phyloP scores from a whole-genome alignment of 495 filamentous ascomycete genomes.

The Penicillium argentinense region DNA sequence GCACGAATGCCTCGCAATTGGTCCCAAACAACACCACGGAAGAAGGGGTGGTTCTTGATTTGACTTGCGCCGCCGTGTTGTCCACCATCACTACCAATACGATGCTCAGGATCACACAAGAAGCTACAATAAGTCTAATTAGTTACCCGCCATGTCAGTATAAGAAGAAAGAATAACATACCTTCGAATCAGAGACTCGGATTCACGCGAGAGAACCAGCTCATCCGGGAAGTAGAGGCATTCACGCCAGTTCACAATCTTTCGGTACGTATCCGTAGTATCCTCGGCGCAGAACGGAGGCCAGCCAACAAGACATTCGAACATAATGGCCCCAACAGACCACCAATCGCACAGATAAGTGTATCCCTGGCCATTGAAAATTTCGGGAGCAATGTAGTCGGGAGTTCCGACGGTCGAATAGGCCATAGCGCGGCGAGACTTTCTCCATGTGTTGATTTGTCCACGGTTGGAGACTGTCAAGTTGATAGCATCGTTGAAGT shows the following conservation, averaged over 20 bases:
- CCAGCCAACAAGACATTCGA: constrained; percentile 98
- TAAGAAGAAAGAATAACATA: constrained; percentile 33
- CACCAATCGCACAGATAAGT: constrained; percentile 98
- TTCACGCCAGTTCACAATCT: constrained; percentile 98
- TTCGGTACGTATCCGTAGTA: constrained; percentile 94
- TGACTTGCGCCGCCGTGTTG: constrained; percentile 76
- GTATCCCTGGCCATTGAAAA: constrained; percentile 95
- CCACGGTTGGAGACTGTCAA: constrained; percentile 95
- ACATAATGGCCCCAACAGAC: constrained; percentile 99
- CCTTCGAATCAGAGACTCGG: constrained; percentile 85
- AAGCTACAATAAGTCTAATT: constrained; percentile 57
- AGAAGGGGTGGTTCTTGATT: constrained; percentile 92
- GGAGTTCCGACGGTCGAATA: constrained; percentile 98
- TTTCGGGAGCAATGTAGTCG: constrained; percentile 98
- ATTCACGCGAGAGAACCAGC: constrained; percentile 79
- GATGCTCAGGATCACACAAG: constrained; percentile 87
- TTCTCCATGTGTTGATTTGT: constrained; percentile 97
- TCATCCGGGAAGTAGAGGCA: constrained; percentile 97
- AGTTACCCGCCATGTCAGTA: not conserved
- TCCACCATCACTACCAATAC: constrained; percentile 66
- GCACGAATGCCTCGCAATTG: constrained; percentile 87
- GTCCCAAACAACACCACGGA: constrained; percentile 93
- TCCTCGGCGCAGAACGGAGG: constrained; percentile 99
- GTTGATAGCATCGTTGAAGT: constrained; percentile 94
- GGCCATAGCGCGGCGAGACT: constrained; percentile 89